Evolutionary conservation across 352 stramenopile genomes (phyloP).

Genomic region (Achlya hypogyna): DNA sequence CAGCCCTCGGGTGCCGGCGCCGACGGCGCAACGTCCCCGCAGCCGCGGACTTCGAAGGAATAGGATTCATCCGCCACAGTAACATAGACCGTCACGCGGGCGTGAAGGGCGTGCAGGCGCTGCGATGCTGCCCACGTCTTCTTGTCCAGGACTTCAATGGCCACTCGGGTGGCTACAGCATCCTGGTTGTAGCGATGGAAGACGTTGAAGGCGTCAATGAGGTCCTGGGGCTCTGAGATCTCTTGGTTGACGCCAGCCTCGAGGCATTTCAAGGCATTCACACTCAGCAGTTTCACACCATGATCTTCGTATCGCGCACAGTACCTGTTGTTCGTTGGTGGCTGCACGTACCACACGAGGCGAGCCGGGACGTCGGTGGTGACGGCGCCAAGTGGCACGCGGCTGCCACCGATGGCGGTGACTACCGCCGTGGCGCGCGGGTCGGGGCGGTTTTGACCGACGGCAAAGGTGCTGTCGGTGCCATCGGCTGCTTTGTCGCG

Average conservation of each 20-base stretch:
- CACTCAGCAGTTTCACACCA: background rate
- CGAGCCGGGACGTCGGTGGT: constrained; percentile 32
- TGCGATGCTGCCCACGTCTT: background rate
- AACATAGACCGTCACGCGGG: background rate
- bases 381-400: constrained; percentile 42
- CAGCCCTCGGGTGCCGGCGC: background rate
- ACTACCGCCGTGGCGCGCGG: constrained; percentile 34
- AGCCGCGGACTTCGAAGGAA: background rate
- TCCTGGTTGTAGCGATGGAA: no score
- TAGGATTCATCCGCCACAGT: background rate
- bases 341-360: background rate
- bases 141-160: background rate
- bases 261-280: background rate
- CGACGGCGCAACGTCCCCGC: background rate
- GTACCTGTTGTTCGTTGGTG: background rate
- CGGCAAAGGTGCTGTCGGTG: constrained; percentile 51
- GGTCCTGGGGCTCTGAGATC: no score
- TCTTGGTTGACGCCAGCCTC: background rate
- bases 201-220: no score
- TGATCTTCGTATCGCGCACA: background rate
- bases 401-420: constrained; percentile 41
- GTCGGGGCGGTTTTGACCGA: constrained; percentile 41
- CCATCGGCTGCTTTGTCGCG: constrained; percentile 28
- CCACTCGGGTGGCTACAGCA: no score
- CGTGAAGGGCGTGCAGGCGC: background rate